Evolutionary conservation across 192 early-diverging fungal genomes (phyloP), one percentile per base, ranked within the genome.

Genomic region (Coemansia guatemalensis): DNA sequence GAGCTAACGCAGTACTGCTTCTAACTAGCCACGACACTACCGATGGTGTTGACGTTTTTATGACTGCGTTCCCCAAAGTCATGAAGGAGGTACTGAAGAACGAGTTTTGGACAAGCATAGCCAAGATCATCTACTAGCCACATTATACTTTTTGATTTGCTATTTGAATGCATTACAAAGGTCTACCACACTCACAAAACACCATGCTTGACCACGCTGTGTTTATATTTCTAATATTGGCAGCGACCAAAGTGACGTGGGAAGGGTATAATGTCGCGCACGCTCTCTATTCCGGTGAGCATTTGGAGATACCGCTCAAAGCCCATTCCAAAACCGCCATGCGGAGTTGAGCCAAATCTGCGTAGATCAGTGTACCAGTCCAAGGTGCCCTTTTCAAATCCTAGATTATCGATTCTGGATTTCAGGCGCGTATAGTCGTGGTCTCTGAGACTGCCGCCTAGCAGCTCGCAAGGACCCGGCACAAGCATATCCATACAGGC

Each of bases 241-340:
- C 85, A 87, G 22, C 78, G 71, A 20, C 85, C 75, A 52, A 73
- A 67, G 56, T 85, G 72, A 24, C 85, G 70, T 8, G 86, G 82
- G 66, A 87, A 87, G 0, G 85, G 80, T 17, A 87, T 81, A 7
- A 93, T 83, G 55, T 96, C 94, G 1, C 88, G 73, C 30, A 95
- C 86, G 69, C 87, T 94, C 1, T 90, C 85, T 39, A 92, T 74
- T 5, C 93, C 93, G 27, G 89, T 93, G 3, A 94, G 53, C 82
- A 86, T 88, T 55, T 86, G 73, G 25, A 96, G 66, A 49, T 88
- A 90, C 20, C 94, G 73, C 64, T 96, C 94, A 65, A 96, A 89
- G 2, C 95, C 95, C 62, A 96, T 84, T 5, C 95, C 95, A 83
- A 86, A 96, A 18, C 95, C 95, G 7, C 92, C 93, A 73, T 95